A percentile compares a stretch with the other conserved stretches of the same genome.
Evolutionary conservation across 345 rosid genomes (phyloP).

Genomic region (Angophora floribunda): DNA sequence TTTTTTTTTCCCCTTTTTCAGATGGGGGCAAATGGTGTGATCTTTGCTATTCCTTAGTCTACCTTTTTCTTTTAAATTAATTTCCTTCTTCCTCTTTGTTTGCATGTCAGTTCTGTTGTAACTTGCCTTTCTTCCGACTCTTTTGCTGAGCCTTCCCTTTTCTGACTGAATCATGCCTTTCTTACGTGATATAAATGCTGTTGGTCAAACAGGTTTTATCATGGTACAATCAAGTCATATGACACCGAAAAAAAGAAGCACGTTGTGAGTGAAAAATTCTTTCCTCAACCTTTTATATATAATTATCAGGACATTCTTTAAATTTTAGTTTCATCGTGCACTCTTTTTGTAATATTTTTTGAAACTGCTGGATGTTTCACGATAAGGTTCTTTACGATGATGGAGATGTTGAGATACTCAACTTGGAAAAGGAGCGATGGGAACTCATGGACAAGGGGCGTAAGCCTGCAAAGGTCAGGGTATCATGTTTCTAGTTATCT

Average conservation of each 20-base stretch:
- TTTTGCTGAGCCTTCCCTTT: background rate
- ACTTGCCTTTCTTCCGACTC: background rate
- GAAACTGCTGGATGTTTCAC: background rate
- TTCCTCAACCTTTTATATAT: background rate
- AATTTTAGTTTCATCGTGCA: background rate
- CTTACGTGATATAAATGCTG: conserved; percentile 5
- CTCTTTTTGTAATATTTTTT: background rate
- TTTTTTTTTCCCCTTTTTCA: background rate
- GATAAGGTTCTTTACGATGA: conserved; percentile 77
- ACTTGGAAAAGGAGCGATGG: conserved; percentile 86
- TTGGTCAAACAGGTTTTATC: conserved; percentile 69
- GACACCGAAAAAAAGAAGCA: conserved; percentile 75
- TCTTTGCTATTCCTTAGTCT: background rate
- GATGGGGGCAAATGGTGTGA: background rate
- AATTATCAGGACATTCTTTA: background rate
- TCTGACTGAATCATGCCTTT: background rate
- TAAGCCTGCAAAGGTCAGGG: conserved; percentile 53
- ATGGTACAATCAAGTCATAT: conserved; percentile 83
- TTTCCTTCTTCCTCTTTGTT: background rate
- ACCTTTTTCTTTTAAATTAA: background rate
- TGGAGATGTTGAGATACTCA: conserved; percentile 92
- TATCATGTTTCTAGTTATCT: background rate
- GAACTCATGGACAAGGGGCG: conserved; percentile 55
- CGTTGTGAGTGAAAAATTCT: conserved; percentile 45
- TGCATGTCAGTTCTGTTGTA: background rate